A percentile compares a stretch with the other conserved stretches of the same genome.
These are phyloP conservation scores for Panellus pusillus DNA, from an alignment of 768 basidiomycete genomes.

Conservation along the genomic window DNA sequence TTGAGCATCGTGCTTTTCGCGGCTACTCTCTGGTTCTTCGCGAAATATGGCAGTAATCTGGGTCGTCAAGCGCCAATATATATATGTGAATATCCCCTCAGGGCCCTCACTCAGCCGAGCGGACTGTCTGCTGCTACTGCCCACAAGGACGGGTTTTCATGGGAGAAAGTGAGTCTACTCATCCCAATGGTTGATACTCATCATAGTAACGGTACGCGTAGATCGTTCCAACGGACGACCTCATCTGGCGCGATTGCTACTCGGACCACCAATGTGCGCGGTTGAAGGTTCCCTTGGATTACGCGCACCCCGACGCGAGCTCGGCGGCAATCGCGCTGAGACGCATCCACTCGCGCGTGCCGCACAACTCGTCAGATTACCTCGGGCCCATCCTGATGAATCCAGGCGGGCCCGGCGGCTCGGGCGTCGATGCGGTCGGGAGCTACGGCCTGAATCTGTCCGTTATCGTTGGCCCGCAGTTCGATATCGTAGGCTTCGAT, in stretches of 20 bases:
- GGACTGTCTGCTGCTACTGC: no score
- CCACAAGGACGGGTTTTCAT: no score
- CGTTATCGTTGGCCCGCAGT: slow-evolving; percentile 21
- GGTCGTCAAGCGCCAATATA: no score
- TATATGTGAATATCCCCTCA: no score
- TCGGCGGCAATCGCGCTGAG: slow-evolving; percentile 20
- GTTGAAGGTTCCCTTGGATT: slow-evolving; percentile 20
- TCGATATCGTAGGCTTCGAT: slow-evolving; percentile 25
- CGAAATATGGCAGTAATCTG: no score
- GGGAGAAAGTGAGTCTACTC: slow-evolving; percentile 1
- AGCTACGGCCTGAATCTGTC: background rate
- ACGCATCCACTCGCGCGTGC: slow-evolving; percentile 12
- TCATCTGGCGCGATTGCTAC: slow-evolving; percentile 13
- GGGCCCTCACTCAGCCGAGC: no score
- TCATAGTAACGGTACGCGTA: background rate
- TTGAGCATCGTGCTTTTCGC: no score
- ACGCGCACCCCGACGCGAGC: slow-evolving; percentile 10
- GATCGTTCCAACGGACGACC: slow-evolving; percentile 5
- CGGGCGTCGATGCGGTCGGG: slow-evolving; percentile 14
- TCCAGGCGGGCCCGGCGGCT: slow-evolving; percentile 24
- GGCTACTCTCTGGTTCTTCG: no score
- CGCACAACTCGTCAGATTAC: slow-evolving; percentile 13
- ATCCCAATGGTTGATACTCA: background rate
- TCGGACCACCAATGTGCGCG: slow-evolving; percentile 6
- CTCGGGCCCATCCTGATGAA: slow-evolving; percentile 23